Evolutionary conservation across 345 rosid genomes (phyloP).

Genomic region (Populus pruinosa): DNA sequence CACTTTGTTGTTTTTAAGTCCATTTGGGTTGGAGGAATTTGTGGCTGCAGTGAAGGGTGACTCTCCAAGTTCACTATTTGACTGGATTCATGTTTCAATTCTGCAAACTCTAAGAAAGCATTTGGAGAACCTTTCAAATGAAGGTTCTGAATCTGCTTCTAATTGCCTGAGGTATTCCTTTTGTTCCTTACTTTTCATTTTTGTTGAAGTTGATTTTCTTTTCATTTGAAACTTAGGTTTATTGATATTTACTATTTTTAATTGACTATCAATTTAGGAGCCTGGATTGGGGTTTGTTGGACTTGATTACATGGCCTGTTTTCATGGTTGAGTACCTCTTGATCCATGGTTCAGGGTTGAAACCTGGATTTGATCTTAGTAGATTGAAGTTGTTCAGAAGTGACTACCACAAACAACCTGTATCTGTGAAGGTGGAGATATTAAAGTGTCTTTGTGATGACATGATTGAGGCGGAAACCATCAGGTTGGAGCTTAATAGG

Average conservation of each 20-base stretch:
- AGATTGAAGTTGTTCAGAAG: conserved; percentile 48
- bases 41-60: conserved; percentile 59
- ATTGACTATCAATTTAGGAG: conserved; percentile 60
- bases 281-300: conserved; percentile 83
- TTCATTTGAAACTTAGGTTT: conserved; percentile 6
- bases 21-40: conserved; percentile 88
- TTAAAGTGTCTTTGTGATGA: conserved; percentile 74
- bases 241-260: conserved; percentile 20
- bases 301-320: conserved; percentile 79
- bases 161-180: conserved; percentile 79
- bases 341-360: conserved; percentile 53
- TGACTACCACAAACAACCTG: conserved; percentile 73
- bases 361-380: conserved; percentile 53
- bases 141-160: conserved; percentile 78
- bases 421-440: conserved; percentile 61
- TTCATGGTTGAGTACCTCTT: conserved; percentile 76
- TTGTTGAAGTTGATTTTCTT: not conserved
- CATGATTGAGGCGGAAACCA: conserved; percentile 67
- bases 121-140: conserved; percentile 66
- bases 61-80: conserved; percentile 60
- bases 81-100: conserved; percentile 76
- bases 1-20: conserved; percentile 75
- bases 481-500: conserved; percentile 69
- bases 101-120: conserved; percentile 68
- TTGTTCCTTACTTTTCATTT: conserved; percentile 1